Evolutionary conservation across 2,329 filamentous ascomycete species (phyloP).

Genomic region (Ceratocystis ficicola): DNA sequence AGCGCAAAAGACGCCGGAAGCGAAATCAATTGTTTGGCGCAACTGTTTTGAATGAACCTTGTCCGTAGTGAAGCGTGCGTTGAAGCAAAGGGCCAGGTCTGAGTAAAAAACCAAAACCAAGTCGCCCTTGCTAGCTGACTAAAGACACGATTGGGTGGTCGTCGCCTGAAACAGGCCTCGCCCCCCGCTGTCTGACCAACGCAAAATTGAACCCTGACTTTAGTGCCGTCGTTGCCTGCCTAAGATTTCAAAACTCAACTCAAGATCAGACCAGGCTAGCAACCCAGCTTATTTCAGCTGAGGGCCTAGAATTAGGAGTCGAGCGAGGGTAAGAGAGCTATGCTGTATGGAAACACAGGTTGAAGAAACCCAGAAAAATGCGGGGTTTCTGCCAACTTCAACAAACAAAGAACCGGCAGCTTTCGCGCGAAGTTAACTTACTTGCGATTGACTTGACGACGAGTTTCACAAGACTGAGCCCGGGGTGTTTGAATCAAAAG

Average conservation of each 20-base stretch:
- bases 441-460: too few species aligned
- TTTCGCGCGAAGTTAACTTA: too few species aligned
- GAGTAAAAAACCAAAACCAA: too few species aligned
- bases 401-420: too few species aligned
- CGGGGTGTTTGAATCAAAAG: background rate
- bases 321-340: too few species aligned
- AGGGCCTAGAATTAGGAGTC: background rate
- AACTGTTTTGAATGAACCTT: too few species aligned
- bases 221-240: background rate
- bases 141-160: background rate
- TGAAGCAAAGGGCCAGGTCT: too few species aligned
- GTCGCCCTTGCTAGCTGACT: too few species aligned
- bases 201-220: background rate
- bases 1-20: background rate
- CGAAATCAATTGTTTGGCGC: background rate
- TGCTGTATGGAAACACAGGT: too few species aligned
- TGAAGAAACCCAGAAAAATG: background rate
- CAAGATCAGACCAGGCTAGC: background rate
- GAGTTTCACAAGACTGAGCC: too few species aligned
- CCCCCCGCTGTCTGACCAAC: background rate
- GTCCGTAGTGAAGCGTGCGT: too few species aligned
- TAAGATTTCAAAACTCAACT: constrained; percentile 2
- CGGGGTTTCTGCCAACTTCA: background rate
- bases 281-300: background rate
- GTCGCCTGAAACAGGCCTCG: background rate